Conservation (phyloP, 1,139 yeast genomes). For the Magnusiomyces tetraspermus region DNA sequence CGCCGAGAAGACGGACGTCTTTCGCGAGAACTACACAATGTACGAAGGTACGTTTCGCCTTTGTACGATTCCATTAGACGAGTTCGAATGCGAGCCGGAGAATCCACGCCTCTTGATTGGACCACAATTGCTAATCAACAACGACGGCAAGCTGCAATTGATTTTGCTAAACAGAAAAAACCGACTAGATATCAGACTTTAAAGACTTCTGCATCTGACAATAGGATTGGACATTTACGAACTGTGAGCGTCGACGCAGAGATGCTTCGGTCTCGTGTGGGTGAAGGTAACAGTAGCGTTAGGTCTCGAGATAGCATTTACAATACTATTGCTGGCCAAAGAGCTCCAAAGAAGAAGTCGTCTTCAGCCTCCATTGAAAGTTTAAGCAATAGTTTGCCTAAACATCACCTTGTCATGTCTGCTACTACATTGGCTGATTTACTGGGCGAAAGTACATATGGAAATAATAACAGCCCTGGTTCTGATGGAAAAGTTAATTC, state of each 20-base stretch:
- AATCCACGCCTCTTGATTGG: neutral
- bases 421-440: conserved; percentile 13
- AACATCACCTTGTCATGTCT: conserved; percentile 10
- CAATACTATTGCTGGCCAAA: conserved; percentile 1
- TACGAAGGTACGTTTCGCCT: conserved; percentile 62
- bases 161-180: neutral
- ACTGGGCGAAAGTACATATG: neutral
- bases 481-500: neutral
- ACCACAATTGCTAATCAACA: conserved; percentile 5
- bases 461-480: neutral
- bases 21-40: conserved; percentile 62
- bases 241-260: neutral
- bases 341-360: neutral
- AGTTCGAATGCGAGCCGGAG: conserved; percentile 10
- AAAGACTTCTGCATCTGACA: neutral
- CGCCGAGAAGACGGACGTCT: conserved; percentile 62
- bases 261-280: neutral
- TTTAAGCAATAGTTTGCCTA: conserved; percentile 21
- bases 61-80: conserved; percentile 53
- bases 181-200: neutral
- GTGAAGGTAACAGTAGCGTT: neutral
- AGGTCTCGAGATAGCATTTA: neutral
- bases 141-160: neutral
- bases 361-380: neutral
- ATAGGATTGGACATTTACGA: neutral